Evolutionary conservation across 345 rosid species (phyloP), one percentile per base, ranked within the genome.

Genomic region (Erucastrum elatum): DNA sequence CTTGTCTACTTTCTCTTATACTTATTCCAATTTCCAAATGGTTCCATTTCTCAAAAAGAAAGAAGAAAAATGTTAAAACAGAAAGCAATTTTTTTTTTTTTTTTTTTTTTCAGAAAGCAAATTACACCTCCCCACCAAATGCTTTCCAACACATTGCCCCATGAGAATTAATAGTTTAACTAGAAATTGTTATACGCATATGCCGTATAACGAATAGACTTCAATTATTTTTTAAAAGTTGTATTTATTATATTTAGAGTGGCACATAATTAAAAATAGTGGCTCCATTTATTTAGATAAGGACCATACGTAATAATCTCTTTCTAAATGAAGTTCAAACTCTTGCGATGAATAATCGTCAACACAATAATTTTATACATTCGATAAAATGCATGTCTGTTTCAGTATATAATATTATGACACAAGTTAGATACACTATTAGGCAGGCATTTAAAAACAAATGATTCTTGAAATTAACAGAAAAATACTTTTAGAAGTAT

Each of bases 41-140:
- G 74, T 79, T 79, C 55, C 44, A 49, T 34, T 17, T 66, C 41
- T 79, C 77, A 59, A 66, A 62, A 66, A 29, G 31, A 29, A 29
- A 29, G 31, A 72, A 72, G 3, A 39, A 39, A 39, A 35, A 72
- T 58, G 73, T 25, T 66, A n/a, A 66, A 66, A 78, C 58, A 79
- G 25, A 79, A 73, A 79, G 74, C 74, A 61, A 79, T n/a, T n/a
- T n/a, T n/a, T n/a, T n/a, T n/a, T n/a, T n/a, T n/a, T n/a, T n/a
- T n/a, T n/a, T n/a, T n/a, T n/a, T n/a, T n/a, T n/a, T n/a, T n/a
- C 58, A 79, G 25, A 79, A 73, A 79, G 74, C 74, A 61, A 79
- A 73, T 58, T 67, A 67, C 64, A 67, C 70, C 74, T 67, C 67
- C 64, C 77, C 77, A 78, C 82, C 69, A 66, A 78, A 46, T 78